Base-by-base conservation (phyloP, 1,284 basidiomycete genomes). In the Rhodofomes roseus region DNA sequence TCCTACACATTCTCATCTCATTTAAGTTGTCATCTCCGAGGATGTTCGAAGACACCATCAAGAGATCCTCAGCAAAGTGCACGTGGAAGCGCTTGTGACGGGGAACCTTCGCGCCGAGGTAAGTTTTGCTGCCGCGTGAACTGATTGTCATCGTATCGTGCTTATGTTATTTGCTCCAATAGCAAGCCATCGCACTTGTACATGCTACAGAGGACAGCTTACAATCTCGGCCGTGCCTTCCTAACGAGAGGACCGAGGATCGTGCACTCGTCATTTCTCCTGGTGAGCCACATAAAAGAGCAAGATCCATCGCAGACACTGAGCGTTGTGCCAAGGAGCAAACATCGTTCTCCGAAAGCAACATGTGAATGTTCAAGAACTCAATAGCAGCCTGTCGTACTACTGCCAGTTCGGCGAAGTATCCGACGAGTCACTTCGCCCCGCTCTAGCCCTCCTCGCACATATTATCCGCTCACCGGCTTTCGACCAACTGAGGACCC, bases 401-500 rank as follows among this genome's bases (percentile, higher is more conserved):
- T 70, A 65, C 60, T 67, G 66, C 52, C 71, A 73, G 52, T 69
- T 73, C 53, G 71, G 71, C 18, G 65, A 67, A 23, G 43, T 62
- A 6, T 48, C 66, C 7, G 65, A 70, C 58, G 55, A 43, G 12
- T 55, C 60, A 6, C 60, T 70, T 20, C 62, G 71, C 9, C 57
- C 59, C 39, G 58, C 63, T 11, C 62, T 68, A 6, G 46, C 56
- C 22, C 64, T 73, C 46, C 61, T 73, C 39, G 65, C 57, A 16
- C 71, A 71, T 51, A 55, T 68, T 22, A 63, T 72, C 39, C 64
- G 62, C 37, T 71, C 72, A 55, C 71, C 71, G 1, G 63, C 63
- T 16, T 70, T 70, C 57, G 66, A 66, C 43, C 68, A 68, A 27
- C 62, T 73, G 7, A 62, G 71, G 11, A 73, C 71, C 2, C 62